These are phyloP conservation scores for Xylaria bambusicola DNA, from an alignment of 495 filamentous ascomycete species.

Conservation along the genomic window DNA sequence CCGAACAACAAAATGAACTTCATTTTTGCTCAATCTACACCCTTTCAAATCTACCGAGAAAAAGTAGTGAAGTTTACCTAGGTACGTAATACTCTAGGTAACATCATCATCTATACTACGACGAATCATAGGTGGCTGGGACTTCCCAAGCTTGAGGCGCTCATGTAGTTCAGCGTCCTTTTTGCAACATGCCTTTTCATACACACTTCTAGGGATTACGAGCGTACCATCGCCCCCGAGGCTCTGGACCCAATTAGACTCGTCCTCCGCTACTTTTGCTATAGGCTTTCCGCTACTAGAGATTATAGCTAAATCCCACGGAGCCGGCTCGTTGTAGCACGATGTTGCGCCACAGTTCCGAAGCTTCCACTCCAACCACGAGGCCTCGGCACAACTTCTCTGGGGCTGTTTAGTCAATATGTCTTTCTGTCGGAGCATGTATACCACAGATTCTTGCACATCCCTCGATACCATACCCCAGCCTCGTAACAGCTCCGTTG, in stretches of 20 bases:
- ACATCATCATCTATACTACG: not conserved
- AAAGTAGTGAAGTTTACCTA: too few species aligned
- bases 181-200: slow-evolving; percentile 24
- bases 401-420: not conserved
- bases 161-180: not conserved
- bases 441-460: slow-evolving; percentile 14
- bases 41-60: too few species aligned
- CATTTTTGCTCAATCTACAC: too few species aligned
- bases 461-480: slow-evolving; percentile 1
- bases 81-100: too few species aligned
- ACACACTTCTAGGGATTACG: slow-evolving; percentile 11
- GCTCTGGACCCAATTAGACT: not conserved
- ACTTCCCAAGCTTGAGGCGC: slow-evolving; percentile 6
- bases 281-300: not conserved
- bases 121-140: not conserved
- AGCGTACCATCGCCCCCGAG: not conserved
- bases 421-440: slow-evolving; percentile 3
- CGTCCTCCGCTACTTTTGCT: slow-evolving; percentile 11
- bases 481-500: not conserved
- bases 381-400: not conserved
- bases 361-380: slow-evolving; percentile 23
- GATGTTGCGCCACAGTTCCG: slow-evolving; percentile 25
- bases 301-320: not conserved
- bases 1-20: too few species aligned
- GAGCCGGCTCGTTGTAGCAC: slow-evolving; percentile 13